Base-by-base conservation (phyloP, 768 basidiomycete species). In the Macrolepiota fuliginosa region DNA sequence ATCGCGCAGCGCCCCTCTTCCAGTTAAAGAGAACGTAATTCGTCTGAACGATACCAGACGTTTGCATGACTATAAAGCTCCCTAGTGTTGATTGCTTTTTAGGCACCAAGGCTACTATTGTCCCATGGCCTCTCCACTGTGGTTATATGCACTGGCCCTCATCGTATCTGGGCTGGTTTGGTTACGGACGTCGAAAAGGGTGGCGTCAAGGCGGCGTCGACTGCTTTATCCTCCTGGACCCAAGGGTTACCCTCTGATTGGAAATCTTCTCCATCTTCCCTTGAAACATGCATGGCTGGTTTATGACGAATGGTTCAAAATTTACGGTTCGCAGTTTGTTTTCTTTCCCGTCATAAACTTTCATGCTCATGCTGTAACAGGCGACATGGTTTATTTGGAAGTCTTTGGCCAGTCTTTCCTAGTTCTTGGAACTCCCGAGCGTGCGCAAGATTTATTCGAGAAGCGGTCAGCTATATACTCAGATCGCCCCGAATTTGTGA, bases 351-450 rank as follows among this genome's bases (percentile, higher is more conserved):
- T 32, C 29, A 32, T 32, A 32, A 32, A 32, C 7, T 7, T 25
- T 10, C 27, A 29, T 25, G 15, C 12, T 17, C 12, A 40, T 17
- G 17, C 12, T 6, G 10, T 17, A 17, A 32, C 17, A 56, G 55
- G 42, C 9, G 55, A 46, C 29, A 56, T 56, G 42, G 25, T 58
- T 49, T 58, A 52, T 19, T 42, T 58, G 19, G 46, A 65, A 4
- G 57, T 32, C 29, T 32, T 32, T 7, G 29, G 29, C 3, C 3
- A 32, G 7, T 32, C 29, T 7, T 32, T 32, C 29, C 29, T 32
- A 32, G 7, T 32, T 32, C 29, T 32, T 3, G 29, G 29, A 7
- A 3, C 29, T 7, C 29, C 29, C 7, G 29, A 32, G 7, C 29
- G 29, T 7, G 29, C 29, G 7, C 29, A 32, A 32, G 29, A 32